A percentile compares a stretch with the other conserved stretches of the same genome.
phyloP scores from a whole-genome alignment of 2,329 filamentous ascomycete species.

The Pseudogymnoascus sp. region DNA sequence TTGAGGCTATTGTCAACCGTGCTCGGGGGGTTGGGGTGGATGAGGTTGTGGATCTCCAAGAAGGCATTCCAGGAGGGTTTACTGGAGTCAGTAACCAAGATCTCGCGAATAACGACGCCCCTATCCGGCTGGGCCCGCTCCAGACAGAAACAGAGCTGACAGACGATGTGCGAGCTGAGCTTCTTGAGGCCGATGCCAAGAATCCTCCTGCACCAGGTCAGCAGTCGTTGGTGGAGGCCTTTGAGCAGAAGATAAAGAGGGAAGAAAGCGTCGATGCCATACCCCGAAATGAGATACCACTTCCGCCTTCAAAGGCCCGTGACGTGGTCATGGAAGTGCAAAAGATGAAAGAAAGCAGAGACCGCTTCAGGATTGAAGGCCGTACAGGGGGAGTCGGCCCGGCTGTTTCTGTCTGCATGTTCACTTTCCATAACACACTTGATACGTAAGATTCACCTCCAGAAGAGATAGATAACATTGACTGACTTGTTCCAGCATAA shows the following conservation, averaged over 20 bases:
- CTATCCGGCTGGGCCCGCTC: conserved; percentile 68
- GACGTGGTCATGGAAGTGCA: conserved; percentile 93
- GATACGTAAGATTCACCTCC: conserved; percentile 58
- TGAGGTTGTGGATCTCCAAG: conserved; percentile 49
- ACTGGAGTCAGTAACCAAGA: conserved; percentile 54
- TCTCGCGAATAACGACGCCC: conserved; percentile 45
- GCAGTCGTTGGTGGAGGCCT: conserved; percentile 72
- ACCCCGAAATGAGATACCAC: conserved; percentile 67
- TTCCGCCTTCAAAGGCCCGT: conserved; percentile 77
- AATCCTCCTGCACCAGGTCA: conserved; percentile 64
- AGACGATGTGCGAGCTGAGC: conserved; percentile 76
- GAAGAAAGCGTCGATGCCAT: conserved; percentile 83
- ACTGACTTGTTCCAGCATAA: conserved; percentile 48
- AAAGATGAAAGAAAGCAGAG: conserved; percentile 84
- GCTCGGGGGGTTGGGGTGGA: conserved; percentile 52
- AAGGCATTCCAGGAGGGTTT: conserved; percentile 54
- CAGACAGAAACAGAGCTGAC: conserved; percentile 76
- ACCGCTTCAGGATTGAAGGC: conserved; percentile 80
- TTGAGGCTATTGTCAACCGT: conserved; percentile 49
- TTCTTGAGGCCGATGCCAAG: conserved; percentile 75
- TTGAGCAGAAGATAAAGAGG: conserved; percentile 78
- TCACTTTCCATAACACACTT: conserved; percentile 94
- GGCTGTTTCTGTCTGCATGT: conserved; percentile 87
- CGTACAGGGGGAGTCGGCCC: conserved; percentile 76
- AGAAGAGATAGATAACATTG: not conserved